Evolutionary conservation across 768 basidiomycete species (phyloP).

Genomic region (Pulveroboletus sp.): DNA sequence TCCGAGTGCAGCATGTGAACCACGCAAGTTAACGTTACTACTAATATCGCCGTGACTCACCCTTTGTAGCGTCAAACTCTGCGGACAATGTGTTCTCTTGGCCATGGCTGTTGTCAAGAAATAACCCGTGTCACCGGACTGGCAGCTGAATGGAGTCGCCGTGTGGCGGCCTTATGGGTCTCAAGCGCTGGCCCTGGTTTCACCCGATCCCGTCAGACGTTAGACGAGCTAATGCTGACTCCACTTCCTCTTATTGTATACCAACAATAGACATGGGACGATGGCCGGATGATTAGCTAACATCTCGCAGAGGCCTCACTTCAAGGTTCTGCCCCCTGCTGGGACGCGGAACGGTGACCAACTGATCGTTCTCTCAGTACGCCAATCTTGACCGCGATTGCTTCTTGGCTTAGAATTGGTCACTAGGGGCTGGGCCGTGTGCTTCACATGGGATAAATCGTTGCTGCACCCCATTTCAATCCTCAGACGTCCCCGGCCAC

Average conservation of each 20-base stretch:
- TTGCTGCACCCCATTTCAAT: constrained; percentile 6
- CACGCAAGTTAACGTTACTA: neutral
- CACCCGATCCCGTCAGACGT: constrained; percentile 3
- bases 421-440: constrained; percentile 11
- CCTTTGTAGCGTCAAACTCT: constrained; percentile 9
- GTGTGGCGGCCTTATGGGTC: neutral
- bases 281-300: too few species aligned
- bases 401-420: constrained; percentile 20
- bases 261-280: neutral
- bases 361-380: constrained; percentile 21
- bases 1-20: constrained; percentile 5
- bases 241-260: constrained; percentile 5
- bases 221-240: neutral
- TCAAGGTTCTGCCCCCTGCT: neutral
- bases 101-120: constrained; percentile 6
- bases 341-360: constrained; percentile 1
- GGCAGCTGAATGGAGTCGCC: neutral
- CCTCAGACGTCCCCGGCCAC: neutral
- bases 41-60: constrained; percentile 18
- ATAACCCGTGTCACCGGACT: neutral
- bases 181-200: constrained; percentile 16
- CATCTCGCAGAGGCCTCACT: neutral
- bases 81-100: too few species aligned
- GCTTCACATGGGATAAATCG: constrained; percentile 19
- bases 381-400: constrained; percentile 19